Base-by-base conservation (phyloP, 768 basidiomycete genomes). In the Boletus rubescentipes region DNA sequence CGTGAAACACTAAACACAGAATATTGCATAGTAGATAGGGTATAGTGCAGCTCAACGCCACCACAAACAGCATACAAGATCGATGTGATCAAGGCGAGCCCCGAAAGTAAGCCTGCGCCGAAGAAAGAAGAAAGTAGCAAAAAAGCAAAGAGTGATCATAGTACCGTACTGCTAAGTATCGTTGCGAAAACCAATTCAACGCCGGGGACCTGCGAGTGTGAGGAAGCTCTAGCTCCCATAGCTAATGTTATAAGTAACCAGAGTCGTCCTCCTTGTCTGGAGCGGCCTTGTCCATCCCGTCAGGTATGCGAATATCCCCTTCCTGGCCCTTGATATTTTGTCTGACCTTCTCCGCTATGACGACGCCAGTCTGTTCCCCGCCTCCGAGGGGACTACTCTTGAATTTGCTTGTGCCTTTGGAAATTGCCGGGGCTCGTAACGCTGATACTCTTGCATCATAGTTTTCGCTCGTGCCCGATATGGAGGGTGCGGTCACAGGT, bases 371-470 rank as follows among this genome's bases (percentile, higher is more conserved):
- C 40, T 73, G 65, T 46, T 77, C 78, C 23, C 69, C 71, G 32
- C 79, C 77, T 20, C 73, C 79, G 31, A 87, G 71, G 31, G 86
- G 87, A 63, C 81, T 89, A 63, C 87, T 90, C 81, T 89, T 90
- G 72, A 89, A 91, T 55, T 80, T 76, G 58, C 61, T 62, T 20
- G 76, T 73, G 21, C 82, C 83, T 62, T 83, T 86, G 47, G 62
- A 48, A 16, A 53, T 52, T 18, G 55, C 51, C 32, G 49, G 35
- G 39, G 58, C n/a, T 46, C 70, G 62, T 40, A 50, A 10, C 2
- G 35, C 20, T 2, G 57, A 31, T 8, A 21, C 38, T 37, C 49
- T 64, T 20, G 55, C 14, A 31, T 69, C 69, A 15, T 58, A 55
- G 23, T 60, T 53, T 20, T 59, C 58, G 38, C n/a, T 54, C 41